Conservation (phyloP, 768 basidiomycete species). For the Leucocoprinus birnbaumii region DNA sequence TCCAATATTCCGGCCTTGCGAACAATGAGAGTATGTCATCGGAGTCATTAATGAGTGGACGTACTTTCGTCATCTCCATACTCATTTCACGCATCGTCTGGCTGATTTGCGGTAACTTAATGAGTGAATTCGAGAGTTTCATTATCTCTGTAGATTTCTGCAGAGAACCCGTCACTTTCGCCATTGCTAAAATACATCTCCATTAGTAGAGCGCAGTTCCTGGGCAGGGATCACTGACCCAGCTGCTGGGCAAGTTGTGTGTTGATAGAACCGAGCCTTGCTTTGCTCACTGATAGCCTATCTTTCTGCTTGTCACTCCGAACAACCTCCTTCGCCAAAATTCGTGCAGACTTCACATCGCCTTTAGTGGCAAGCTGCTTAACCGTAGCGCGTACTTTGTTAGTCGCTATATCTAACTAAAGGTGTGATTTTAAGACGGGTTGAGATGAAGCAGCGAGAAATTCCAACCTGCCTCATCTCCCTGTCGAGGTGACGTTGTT, state of each 20-base stretch:
- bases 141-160: slow-evolving; percentile 99
- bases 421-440: slow-evolving; percentile 12
- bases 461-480: slow-evolving; percentile 91
- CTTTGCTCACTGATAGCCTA: slow-evolving; percentile 88
- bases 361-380: slow-evolving; percentile 91
- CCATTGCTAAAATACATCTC: slow-evolving; percentile 61
- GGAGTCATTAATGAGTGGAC: slow-evolving; percentile 11
- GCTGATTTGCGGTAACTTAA: slow-evolving; percentile 91
- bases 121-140: slow-evolving; percentile 91
- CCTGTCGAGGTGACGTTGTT: slow-evolving; percentile 82
- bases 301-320: slow-evolving; percentile 94
- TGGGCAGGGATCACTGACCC: slow-evolving; percentile 49
- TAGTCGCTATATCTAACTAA: slow-evolving; percentile 80
- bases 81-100: slow-evolving; percentile 96
- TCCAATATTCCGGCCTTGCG: slow-evolving; percentile 94
- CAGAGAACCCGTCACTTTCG: slow-evolving; percentile 95
- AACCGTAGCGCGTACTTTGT: slow-evolving; percentile 75
- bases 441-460: slow-evolving; percentile 17
- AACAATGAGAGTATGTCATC: not conserved
- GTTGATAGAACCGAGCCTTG: slow-evolving; percentile 85
- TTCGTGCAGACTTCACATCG: slow-evolving; percentile 88
- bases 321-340: slow-evolving; percentile 93
- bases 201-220: not conserved
- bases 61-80: slow-evolving; percentile 98
- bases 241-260: slow-evolving; percentile 90